A percentile compares a stretch with the other conserved stretches of the same genome.
These are phyloP conservation scores for Paramecium primaurelia DNA, from an alignment of 73 alveolate species.

Conservation along the genomic window DNA sequence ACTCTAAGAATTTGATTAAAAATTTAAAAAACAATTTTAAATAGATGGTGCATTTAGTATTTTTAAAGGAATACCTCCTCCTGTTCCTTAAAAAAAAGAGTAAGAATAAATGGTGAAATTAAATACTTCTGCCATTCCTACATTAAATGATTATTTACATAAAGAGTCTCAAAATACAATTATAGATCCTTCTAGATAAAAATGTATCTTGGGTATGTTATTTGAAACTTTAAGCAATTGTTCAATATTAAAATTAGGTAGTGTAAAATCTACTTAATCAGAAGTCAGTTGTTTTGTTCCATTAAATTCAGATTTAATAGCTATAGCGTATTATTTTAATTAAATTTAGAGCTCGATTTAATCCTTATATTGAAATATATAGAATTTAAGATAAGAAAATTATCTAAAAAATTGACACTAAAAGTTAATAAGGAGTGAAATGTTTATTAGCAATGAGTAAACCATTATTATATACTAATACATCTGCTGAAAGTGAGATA, in stretches of 20 bases:
- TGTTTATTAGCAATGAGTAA: conserved; percentile 36
- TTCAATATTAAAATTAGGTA: conserved; percentile 24
- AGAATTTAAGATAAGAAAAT: conserved; percentile 26
- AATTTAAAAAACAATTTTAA: background rate
- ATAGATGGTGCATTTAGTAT: background rate
- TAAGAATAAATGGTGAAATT: background rate
- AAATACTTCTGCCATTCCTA: background rate
- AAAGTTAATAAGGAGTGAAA: conserved; percentile 47
- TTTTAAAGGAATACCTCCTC: background rate
- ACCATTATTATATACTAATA: background rate
- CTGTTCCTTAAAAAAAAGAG: background rate
- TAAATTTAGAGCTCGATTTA: conserved; percentile 13
- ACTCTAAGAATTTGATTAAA: background rate
- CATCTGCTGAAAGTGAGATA: conserved; percentile 42
- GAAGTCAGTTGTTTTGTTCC: conserved; percentile 45
- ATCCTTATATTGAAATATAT: conserved; percentile 13
- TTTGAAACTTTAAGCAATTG: conserved; percentile 49
- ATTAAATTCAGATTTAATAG: conserved; percentile 24
- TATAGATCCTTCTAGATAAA: conserved; percentile 21
- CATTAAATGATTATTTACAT: background rate
- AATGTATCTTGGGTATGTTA: conserved; percentile 25
- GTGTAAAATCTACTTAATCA: conserved; percentile 16
- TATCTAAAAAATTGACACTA: conserved; percentile 31
- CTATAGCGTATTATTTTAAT: background rate
- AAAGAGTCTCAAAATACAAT: background rate